Conservation (phyloP, 352 stramenopile genomes). For the Achlya hypogyna region DNA sequence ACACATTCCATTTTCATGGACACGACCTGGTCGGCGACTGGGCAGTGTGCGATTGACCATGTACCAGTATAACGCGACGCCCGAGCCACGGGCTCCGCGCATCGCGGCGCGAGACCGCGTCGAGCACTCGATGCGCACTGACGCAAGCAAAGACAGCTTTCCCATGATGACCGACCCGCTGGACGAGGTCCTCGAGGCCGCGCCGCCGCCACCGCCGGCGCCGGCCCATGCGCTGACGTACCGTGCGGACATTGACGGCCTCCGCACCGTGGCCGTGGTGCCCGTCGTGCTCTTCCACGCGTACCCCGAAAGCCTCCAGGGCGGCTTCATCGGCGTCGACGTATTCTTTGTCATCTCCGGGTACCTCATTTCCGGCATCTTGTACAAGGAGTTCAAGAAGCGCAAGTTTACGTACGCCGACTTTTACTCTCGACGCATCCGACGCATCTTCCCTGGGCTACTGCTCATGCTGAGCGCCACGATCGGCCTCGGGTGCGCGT, state of each 20-base stretch:
- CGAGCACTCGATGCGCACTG: not conserved
- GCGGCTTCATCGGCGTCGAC: constrained; percentile 20
- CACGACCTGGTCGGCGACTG: too few relatives aligned
- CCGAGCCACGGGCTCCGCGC: not conserved
- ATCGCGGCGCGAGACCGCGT: not conserved
- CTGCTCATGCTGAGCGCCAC: not conserved
- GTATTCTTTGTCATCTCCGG: constrained; percentile 20
- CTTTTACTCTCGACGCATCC: constrained; percentile 17
- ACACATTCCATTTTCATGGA: too few relatives aligned
- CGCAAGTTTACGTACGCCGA: constrained; percentile 10
- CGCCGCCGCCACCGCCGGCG: not conserved
- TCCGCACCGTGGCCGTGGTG: constrained; percentile 11
- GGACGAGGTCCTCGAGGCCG: not conserved
- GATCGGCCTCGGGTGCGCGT: not conserved
- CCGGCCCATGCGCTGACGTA: not conserved
- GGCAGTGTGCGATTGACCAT: too few relatives aligned
- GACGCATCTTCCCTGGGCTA: constrained; percentile 14
- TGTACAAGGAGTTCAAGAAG: constrained; percentile 15
- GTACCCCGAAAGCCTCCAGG: not conserved
- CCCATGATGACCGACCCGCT: not conserved
- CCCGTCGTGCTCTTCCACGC: constrained; percentile 18
- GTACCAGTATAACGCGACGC: too few relatives aligned
- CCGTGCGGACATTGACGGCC: constrained; percentile 18
- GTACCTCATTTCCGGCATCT: constrained; percentile 17
- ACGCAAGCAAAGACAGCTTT: not conserved